Evolutionary conservation across 768 basidiomycete species (phyloP), one percentile per base, ranked within the genome.

Genomic region (Mycena filopes): DNA sequence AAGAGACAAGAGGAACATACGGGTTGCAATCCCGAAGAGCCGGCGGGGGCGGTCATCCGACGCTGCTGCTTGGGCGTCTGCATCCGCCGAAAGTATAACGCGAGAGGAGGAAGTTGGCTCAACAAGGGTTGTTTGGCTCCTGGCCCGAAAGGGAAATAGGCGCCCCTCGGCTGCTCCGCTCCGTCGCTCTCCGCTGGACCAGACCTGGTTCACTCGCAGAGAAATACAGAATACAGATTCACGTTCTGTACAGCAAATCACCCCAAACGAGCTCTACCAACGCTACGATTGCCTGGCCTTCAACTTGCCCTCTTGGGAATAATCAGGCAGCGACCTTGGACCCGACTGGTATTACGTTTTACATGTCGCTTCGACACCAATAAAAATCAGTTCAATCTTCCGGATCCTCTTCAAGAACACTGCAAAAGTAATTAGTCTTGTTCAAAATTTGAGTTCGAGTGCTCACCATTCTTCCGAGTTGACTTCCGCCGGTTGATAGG

Each of bases 381-480:
- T 23, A 28, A 41, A 23, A 12, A 51, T 38, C 16, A 6, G 21
- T 26, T 31, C 57, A 66, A 7, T 61, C 65, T 16, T 66, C 65
- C 26, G 60, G 42, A 28, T 66, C 65, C 36, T 66, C 60, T 1
- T 66, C 65, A 20, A 66, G 65, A 11, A 66, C 65, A 46, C 65
- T 66, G 29, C n/a, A 20, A 31, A 41, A n/a, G 4, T 20, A 20
- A 7, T 55, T 7, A 66, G 48, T 29, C 16, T 28, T 20, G 20
- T 2, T 20, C 9, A 6, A 40, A 23, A 11, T 21, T 20, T 16
- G 26, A 26, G 41, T 20, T 47, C 13, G 4, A 43, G 21, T 38
- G 42, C 80, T 72, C 71, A 92, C 92, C 91, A 94, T 79, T 93
- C 91, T 75, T 95, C 93, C 0, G 96, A 96, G 72, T 93, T 90